Evolutionary conservation across 345 rosid species (phyloP), one percentile per base, ranked within the genome.

Genomic region (Dipteronia dyeriana): DNA sequence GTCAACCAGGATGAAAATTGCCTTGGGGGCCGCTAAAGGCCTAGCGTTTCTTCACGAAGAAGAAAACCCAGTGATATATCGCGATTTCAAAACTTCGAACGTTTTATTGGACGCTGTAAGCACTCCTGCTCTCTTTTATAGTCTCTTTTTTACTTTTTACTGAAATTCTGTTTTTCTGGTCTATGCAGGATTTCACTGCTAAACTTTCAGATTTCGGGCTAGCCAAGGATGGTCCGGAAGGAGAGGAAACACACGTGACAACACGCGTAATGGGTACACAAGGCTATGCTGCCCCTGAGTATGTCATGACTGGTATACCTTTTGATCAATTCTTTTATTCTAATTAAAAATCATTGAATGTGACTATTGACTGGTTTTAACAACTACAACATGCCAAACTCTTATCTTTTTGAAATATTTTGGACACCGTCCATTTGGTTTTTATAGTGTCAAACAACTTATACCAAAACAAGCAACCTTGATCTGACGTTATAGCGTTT

Each of bases 81-180:
- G 97, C 20, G 97, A 94, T 79, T 92, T 94, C 26, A 94, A 94
- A 75, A 75, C 98, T 73, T 92, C 97, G 6, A 92, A 94, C 73
- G 85, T 94, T 68, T 74, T 92, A 61, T 29, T 94, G 60, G 95
- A 94, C 79, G 77, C 90, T 5, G 97, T 94, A 79, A 85, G 89
- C 76, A n/a, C 22, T 5, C 54, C 13, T 78, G 9, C 23, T 34
- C 12, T 43, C 10, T 10, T 72, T n/a, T 45, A n/a, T 0, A 20
- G 63, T 25, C 14, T 67, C 26, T 53, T 68, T 12, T 68, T 45
- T 20, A n/a, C n/a, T 2, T 2, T 23, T 8, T 6, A 10, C 54
- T 68, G 16, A n/a, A 39, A 1, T 68, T 41, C 2, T 4, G 1
- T 43, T 38, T 34, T 61, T 49, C 61, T 56, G 38, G 6, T 23